Percentiles rank a stretch among this genome's conserved stretches.
Evolutionary conservation across 2,329 filamentous ascomycete genomes (phyloP).

Genomic region (Dothideomycetidae sp.): DNA sequence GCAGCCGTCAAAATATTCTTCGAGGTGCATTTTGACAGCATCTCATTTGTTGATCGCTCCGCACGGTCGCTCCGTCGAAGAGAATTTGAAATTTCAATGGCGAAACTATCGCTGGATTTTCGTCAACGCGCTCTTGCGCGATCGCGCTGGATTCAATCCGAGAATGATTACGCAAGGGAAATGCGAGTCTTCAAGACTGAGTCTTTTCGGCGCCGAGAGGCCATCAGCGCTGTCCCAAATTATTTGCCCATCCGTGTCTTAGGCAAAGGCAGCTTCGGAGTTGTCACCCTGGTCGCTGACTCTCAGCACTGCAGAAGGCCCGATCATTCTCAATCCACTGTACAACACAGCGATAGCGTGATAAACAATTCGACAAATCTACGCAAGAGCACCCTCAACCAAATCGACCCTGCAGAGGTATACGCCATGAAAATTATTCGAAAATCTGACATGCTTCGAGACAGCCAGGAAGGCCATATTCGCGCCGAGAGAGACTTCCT

Average conservation of each 20-base stretch:
- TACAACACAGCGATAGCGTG: background rate
- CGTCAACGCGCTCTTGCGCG: constrained; percentile 43
- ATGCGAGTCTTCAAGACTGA: constrained; percentile 54
- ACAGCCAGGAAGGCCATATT: constrained; percentile 82
- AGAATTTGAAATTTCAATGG: constrained; percentile 50
- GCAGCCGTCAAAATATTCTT: constrained; percentile 74
- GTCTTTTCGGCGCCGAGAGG: constrained; percentile 33
- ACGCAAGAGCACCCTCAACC: background rate
- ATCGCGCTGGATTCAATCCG: constrained; percentile 47
- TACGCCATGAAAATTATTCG: constrained; percentile 97
- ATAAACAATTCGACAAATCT: background rate
- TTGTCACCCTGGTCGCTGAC: constrained; percentile 73
- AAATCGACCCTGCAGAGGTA: constrained; percentile 39
- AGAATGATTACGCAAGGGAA: constrained; percentile 63
- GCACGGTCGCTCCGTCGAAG: constrained; percentile 47
- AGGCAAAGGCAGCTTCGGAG: constrained; percentile 87
- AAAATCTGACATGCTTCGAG: constrained; percentile 83
- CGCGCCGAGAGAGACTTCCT: constrained; percentile 86
- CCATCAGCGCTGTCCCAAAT: constrained; percentile 42
- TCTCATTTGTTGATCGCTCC: constrained; percentile 40
- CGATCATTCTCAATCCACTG: background rate
- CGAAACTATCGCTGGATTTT: constrained; percentile 38
- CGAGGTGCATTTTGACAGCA: constrained; percentile 68
- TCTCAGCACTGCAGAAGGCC: background rate
- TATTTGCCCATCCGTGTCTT: constrained; percentile 73